Percentiles rank a stretch among this genome's conserved stretches.
These are phyloP conservation scores for Kluyveromyces nonfermentans DNA, from an alignment of 805 yeast species.

Conservation along the genomic window DNA sequence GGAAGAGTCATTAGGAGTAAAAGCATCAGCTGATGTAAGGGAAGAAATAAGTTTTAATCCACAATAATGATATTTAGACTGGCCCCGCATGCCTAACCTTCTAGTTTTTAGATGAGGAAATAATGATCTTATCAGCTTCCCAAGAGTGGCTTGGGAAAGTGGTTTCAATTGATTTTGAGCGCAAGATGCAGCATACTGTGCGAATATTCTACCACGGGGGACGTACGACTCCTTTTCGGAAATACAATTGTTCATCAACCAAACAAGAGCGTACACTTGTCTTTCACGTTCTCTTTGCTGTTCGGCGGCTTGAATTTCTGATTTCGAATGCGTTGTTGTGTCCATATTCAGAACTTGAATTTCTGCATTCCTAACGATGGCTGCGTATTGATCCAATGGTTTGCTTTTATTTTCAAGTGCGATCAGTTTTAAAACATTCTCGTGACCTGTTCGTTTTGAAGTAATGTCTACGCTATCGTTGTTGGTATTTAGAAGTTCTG, in stretches of 20 bases:
- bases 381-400: slow-evolving; percentile 37
- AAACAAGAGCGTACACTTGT: slow-evolving; percentile 75
- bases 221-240: slow-evolving; percentile 42
- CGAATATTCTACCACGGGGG: slow-evolving; percentile 60
- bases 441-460: slow-evolving; percentile 19
- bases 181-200: slow-evolving; percentile 51
- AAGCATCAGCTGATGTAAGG: slow-evolving; percentile 16
- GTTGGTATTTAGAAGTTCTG: slow-evolving; percentile 30
- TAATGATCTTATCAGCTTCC: slow-evolving; percentile 56
- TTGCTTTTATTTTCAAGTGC: slow-evolving; percentile 25
- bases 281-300: slow-evolving; percentile 46
- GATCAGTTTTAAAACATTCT: slow-evolving; percentile 22
- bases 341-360: slow-evolving; percentile 24
- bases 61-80: slow-evolving; percentile 78
- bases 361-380: slow-evolving; percentile 37
- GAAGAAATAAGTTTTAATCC: slow-evolving; percentile 46
- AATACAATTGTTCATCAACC: slow-evolving; percentile 62
- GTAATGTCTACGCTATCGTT: slow-evolving; percentile 6
- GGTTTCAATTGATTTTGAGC: slow-evolving; percentile 46
- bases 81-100: slow-evolving; percentile 73
- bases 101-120: slow-evolving; percentile 65
- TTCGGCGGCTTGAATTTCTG: slow-evolving; percentile 25
- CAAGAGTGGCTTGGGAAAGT: slow-evolving; percentile 68
- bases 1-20: slow-evolving; percentile 17
- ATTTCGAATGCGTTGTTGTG: slow-evolving; percentile 21